Conservation (phyloP, 2,329 filamentous ascomycete species). For the Pseudonectria foliicola region DNA sequence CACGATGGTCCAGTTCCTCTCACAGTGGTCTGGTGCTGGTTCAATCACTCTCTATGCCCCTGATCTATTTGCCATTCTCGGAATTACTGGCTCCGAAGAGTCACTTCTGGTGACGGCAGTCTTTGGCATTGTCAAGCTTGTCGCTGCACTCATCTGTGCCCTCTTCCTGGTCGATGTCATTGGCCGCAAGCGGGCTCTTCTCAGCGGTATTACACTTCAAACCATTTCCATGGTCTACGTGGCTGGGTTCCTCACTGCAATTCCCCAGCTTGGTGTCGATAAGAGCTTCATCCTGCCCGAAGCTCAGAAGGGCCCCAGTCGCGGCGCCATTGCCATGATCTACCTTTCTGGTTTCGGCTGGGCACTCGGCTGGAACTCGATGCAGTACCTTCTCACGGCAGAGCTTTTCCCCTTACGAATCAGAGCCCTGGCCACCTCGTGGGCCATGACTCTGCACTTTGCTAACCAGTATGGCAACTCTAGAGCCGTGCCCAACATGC, state of each 20-base stretch:
- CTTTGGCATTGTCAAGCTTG: constrained; percentile 68
- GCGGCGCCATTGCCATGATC: constrained; percentile 66
- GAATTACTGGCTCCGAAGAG: constrained; percentile 60
- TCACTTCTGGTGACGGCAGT: constrained; percentile 67
- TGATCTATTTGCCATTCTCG: constrained; percentile 65
- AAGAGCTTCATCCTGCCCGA: constrained; percentile 40
- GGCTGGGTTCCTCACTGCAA: constrained; percentile 53
- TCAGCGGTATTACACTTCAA: constrained; percentile 54
- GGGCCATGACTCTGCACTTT: constrained; percentile 74
- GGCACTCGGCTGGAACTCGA: constrained; percentile 67
- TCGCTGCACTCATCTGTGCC: constrained; percentile 60
- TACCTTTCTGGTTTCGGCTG: constrained; percentile 63
- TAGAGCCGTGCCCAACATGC: constrained; percentile 68
- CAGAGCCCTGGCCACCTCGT: constrained; percentile 60
- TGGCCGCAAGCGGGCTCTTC: constrained; percentile 62
- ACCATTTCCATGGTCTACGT: constrained; percentile 56
- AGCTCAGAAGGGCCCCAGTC: constrained; percentile 48
- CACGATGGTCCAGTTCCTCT: constrained; percentile 61
- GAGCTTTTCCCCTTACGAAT: constrained; percentile 72
- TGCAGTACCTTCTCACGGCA: constrained; percentile 72
- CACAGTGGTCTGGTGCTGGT: constrained; percentile 67
- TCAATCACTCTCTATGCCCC: constrained; percentile 72
- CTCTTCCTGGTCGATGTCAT: constrained; percentile 75
- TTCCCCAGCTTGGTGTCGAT: constrained; percentile 49
- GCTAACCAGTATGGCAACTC: constrained; percentile 73